These are phyloP conservation scores for Calycina herbarum DNA, from an alignment of 2,329 filamentous ascomycete species.

Conservation along the genomic window DNA sequence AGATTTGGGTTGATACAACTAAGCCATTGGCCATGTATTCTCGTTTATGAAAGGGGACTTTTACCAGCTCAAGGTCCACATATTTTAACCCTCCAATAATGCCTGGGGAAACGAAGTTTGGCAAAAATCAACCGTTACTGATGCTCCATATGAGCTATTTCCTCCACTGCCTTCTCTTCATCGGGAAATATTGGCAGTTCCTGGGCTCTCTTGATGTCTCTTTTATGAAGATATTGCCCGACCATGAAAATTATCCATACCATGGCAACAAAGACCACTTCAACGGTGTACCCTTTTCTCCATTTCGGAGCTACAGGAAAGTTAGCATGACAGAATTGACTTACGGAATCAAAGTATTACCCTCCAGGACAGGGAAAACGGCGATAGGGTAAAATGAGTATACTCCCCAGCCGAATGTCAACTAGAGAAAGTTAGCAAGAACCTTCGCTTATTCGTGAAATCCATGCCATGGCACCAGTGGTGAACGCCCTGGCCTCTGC, in stretches of 20 bases:
- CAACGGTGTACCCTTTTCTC: neutral
- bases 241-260: neutral
- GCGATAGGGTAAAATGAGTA: constrained; percentile 36
- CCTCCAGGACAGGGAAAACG: constrained; percentile 35
- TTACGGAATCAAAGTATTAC: constrained; percentile 9
- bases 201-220: too few species aligned
- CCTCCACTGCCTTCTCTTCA: too few species aligned
- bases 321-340: too few species aligned
- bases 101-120: too few species aligned
- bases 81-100: too few species aligned
- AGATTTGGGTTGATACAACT: constrained; percentile 9
- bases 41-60: too few species aligned
- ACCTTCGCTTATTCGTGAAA: neutral
- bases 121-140: too few species aligned
- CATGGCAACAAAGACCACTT: neutral
- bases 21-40: constrained; percentile 2
- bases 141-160: too few species aligned
- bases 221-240: neutral
- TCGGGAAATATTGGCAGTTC: too few species aligned
- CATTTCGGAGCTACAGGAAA: neutral
- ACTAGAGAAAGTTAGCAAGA: constrained; percentile 23
- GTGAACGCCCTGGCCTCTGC: constrained; percentile 37
- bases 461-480: constrained; percentile 37
- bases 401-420: constrained; percentile 38
- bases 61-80: too few species aligned